These are phyloP conservation scores for Tardiomyces digboiensis DNA, from an alignment of 1,139 yeast species.

Conservation along the genomic window DNA sequence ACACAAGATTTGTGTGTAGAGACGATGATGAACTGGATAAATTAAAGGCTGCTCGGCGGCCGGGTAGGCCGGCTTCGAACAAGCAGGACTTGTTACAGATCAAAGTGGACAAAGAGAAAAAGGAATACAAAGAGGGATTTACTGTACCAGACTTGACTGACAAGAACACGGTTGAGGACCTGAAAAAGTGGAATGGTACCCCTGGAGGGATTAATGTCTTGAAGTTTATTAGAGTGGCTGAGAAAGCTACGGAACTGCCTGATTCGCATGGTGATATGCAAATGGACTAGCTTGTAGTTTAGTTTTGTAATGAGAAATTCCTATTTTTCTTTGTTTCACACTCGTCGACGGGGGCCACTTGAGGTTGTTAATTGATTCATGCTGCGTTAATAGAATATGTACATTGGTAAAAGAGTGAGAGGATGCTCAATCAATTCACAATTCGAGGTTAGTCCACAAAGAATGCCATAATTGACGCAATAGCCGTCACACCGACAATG, in stretches of 20 bases:
- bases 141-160: constrained; percentile 64
- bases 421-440: too few relatives aligned
- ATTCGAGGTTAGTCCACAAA: too few relatives aligned
- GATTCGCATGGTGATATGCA: not conserved
- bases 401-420: too few relatives aligned
- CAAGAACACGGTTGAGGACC: constrained; percentile 43
- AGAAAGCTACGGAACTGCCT: constrained; percentile 6
- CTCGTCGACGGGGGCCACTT: too few relatives aligned
- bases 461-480: constrained; percentile 8
- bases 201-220: constrained; percentile 68
- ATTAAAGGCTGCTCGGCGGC: constrained; percentile 53
- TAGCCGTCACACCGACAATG: constrained; percentile 15
- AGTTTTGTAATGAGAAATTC: too few relatives aligned
- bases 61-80: constrained; percentile 77
- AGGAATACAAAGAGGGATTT: constrained; percentile 62
- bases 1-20: constrained; percentile 28
- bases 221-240: constrained; percentile 30
- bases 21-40: constrained; percentile 62
- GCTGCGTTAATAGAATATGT: too few relatives aligned
- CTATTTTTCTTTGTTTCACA: too few relatives aligned
- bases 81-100: constrained; percentile 61
- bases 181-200: constrained; percentile 74
- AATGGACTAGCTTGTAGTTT: too few relatives aligned
- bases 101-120: constrained; percentile 48
- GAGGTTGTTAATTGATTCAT: too few relatives aligned